Conservation (phyloP, 768 basidiomycete genomes). For the Tylopilus intermedius region DNA sequence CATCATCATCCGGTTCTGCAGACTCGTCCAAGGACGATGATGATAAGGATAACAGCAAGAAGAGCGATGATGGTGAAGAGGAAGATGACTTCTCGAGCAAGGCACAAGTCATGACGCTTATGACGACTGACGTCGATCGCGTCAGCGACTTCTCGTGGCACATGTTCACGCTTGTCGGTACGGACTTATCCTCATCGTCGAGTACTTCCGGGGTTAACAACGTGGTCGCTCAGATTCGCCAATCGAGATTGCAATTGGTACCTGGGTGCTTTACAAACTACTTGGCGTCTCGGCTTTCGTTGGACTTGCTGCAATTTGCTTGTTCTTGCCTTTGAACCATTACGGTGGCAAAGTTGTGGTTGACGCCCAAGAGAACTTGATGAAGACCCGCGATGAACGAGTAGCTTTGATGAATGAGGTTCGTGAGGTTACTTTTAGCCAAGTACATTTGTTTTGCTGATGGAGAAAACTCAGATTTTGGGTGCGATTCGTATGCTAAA, state of each 20-base stretch:
- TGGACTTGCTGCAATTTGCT: slow-evolving; percentile 70
- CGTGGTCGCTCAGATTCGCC: slow-evolving; percentile 52
- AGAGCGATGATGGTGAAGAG: slow-evolving; percentile 32
- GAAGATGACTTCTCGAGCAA: slow-evolving; percentile 63
- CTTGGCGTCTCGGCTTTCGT: slow-evolving; percentile 76
- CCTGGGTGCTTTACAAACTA: slow-evolving; percentile 69
- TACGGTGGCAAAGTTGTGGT: slow-evolving; percentile 77
- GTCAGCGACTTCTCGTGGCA: slow-evolving; percentile 84
- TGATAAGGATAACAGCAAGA: slow-evolving; percentile 13
- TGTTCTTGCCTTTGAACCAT: slow-evolving; percentile 78
- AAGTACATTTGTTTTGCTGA: background rate
- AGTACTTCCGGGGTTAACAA: background rate
- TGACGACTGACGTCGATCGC: slow-evolving; percentile 92
- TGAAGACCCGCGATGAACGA: slow-evolving; percentile 90
- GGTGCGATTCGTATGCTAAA: slow-evolving; percentile 92
- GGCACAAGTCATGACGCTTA: slow-evolving; percentile 87
- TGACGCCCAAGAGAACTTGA: slow-evolving; percentile 73
- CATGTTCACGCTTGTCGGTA: slow-evolving; percentile 68
- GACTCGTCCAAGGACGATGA: slow-evolving; percentile 23
- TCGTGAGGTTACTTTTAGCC: slow-evolving; percentile 3
- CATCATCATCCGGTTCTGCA: slow-evolving; percentile 47
- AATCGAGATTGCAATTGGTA: slow-evolving; percentile 71
- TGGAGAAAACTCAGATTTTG: slow-evolving; percentile 45
- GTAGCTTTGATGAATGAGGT: slow-evolving; percentile 89
- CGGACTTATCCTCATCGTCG: slow-evolving; percentile 13